Base-by-base conservation (phyloP, 2,329 filamentous ascomycete species). In the Claviceps digitariae region DNA sequence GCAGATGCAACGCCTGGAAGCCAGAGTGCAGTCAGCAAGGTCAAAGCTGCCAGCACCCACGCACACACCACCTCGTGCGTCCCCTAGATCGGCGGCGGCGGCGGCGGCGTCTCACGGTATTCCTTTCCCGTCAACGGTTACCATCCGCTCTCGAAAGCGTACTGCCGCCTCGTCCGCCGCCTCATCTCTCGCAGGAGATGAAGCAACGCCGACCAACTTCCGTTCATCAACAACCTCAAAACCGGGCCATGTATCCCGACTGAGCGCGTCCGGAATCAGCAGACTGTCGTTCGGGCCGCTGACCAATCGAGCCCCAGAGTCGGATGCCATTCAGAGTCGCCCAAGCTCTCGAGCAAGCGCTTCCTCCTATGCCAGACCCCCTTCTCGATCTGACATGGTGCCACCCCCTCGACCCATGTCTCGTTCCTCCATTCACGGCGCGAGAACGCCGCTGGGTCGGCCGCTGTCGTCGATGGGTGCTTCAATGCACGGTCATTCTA, bases 1-100 rank as follows among this genome's bases (percentile, higher is more conserved):
- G 29, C 93, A 97, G 71, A 96, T 97, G 90, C 89, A 96, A 69
- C 87, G 89, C 60, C 83, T 98, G 56, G 93, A 97, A 67, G 88
- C 93, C 57, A 82, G 93, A 46, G 91, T 98, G 10, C 90, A 97
- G 56, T 89, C 85, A 25, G 93, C 86, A 20, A 83, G 90, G 60
- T 96, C 91, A 41, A 95, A 93, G 69, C 79, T 98, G 21, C 93
- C 93, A 2, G 88, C 86, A 1, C 88, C 90, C 2, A 77, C 81
- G 8, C 77, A 75, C 52, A 93, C 86, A 0, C 90, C 90, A 4
- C 89, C 90, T 20, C 82, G 84, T 48, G 78, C 79, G 4, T 95
- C 90, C n/a, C 89, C 90, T 23, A 80, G 87, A 52, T 66, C 68
- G 15, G 53, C 27, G 8, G 53, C 27, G 13, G 52, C 31, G 8